A percentile compares a stretch with the other conserved stretches of the same genome.
These are phyloP conservation scores for Myotisia sp. DNA, from an alignment of 2,329 filamentous ascomycete species.

Conservation along the genomic window DNA sequence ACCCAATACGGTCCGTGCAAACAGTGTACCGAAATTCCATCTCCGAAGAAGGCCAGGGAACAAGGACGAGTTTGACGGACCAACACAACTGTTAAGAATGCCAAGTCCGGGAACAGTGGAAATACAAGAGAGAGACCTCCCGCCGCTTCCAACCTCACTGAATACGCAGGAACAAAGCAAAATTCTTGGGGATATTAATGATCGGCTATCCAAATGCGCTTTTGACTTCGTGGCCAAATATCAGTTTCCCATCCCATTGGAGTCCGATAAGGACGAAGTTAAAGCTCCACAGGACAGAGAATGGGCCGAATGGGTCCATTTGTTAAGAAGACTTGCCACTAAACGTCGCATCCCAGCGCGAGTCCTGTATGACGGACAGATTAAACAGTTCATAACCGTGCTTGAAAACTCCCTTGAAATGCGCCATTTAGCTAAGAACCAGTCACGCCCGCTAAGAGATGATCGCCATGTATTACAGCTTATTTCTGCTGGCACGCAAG, in stretches of 20 bases:
- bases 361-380: conserved; percentile 76
- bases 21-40: conserved; percentile 22
- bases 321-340: conserved; percentile 71
- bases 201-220: conserved; percentile 68
- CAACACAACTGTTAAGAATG: conserved; percentile 64
- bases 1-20: conserved; percentile 20
- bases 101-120: conserved; percentile 58
- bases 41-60: conserved; percentile 56
- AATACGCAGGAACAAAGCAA: conserved; percentile 72
- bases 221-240: conserved; percentile 87
- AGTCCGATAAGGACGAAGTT: conserved; percentile 65
- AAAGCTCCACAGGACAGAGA: conserved; percentile 63
- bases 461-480: conserved; percentile 78
- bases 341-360: conserved; percentile 73
- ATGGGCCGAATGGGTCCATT: conserved; percentile 86
- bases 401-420: conserved; percentile 80
- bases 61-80: conserved; percentile 79
- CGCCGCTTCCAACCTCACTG: conserved; percentile 68
- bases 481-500: conserved; percentile 74
- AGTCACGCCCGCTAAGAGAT: conserved; percentile 70
- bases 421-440: conserved; percentile 71
- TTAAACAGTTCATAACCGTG: conserved; percentile 80
- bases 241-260: conserved; percentile 75
- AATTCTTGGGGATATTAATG: conserved; percentile 67
- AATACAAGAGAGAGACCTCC: conserved; percentile 64